Evolutionary conservation across 2,329 filamentous ascomycete species (phyloP), one percentile per base, ranked within the genome.

Genomic region (Elsinoe fawcettii): DNA sequence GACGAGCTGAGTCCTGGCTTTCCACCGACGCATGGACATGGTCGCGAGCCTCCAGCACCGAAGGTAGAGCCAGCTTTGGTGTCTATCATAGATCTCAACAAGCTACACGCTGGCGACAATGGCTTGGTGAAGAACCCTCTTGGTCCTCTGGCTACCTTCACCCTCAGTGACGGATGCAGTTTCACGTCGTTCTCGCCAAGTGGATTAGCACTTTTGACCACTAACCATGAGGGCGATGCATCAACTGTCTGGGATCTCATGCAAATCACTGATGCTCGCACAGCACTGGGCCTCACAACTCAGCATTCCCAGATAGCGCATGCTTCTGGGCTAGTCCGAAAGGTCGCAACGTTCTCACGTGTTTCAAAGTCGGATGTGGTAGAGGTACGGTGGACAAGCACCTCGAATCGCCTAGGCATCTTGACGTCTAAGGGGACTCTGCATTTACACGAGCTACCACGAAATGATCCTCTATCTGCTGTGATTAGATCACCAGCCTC

Each of bases 401-500:
- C 85, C 57, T 89, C 88, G 20, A 88, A 95, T 67, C 85, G 88
- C 59, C 75, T 95, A 37, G 92, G 91, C 1, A 85, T 99, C 73
- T 84, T 96, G 23, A 97, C 93, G 0, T 90, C 95, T 66, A 88
- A 91, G 64, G 90, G 92, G n/a, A 99, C 93, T 7, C 85, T 96
- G 9, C 93, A 99, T 72, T 81, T 97, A 43, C 85, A 96, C 62
- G 88, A 96, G 63, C 82, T 97, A 71, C 90, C 90, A 7, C 39
- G 37, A 18, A 11, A 55, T 18, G 58, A 20, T 41, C 18, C 55
- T 32, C 34, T 56, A 18, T 41, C 56, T n/a, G 12, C 43, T 18
- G 58, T 57, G 5, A 23, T 49, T 20, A 41, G 58, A 18, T 56
- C 54, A 2, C 51, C 51, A 14, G 46, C 43, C 8, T 51, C 53